Conservation (phyloP, 1,284 basidiomycete species). For the Pseudozyma pruni region DNA sequence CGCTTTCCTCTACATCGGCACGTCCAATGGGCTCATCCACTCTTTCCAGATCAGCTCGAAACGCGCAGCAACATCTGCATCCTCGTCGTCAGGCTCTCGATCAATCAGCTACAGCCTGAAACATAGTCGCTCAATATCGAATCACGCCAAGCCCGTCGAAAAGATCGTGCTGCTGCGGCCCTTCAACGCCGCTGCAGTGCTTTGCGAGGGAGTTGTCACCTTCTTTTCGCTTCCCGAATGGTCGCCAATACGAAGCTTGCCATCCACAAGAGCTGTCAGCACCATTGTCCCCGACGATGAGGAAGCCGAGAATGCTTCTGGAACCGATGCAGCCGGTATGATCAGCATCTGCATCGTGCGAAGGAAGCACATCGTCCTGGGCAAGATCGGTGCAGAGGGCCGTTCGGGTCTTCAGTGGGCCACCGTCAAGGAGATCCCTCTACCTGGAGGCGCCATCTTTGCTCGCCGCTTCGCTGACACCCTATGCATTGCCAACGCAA, state of each 20-base stretch:
- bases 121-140: slow-evolving; percentile 26
- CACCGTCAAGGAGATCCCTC: slow-evolving; percentile 53
- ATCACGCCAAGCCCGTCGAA: slow-evolving; percentile 43
- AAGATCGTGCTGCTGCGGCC: slow-evolving; percentile 37
- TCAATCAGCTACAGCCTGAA: slow-evolving; percentile 10
- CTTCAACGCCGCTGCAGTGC: slow-evolving; percentile 37
- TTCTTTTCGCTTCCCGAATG: slow-evolving; percentile 45
- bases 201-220: slow-evolving; percentile 46
- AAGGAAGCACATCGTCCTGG: slow-evolving; percentile 56
- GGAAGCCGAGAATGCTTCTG: slow-evolving; percentile 24
- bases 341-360: slow-evolving; percentile 61
- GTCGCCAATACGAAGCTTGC: slow-evolving; percentile 32
- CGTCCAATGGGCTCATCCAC: slow-evolving; percentile 51
- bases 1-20: slow-evolving; percentile 52
- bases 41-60: slow-evolving; percentile 30
- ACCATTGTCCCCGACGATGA: slow-evolving; percentile 48
- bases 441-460: slow-evolving; percentile 61
- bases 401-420: slow-evolving; percentile 53
- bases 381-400: slow-evolving; percentile 49
- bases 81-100: background rate
- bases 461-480: slow-evolving; percentile 55
- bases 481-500: slow-evolving; percentile 62
- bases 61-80: too few relatives aligned
- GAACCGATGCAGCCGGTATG: slow-evolving; percentile 45
- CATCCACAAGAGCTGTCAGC: slow-evolving; percentile 42